phyloP scores from a whole-genome alignment of 306 rosid genomes.

The Albizia julibrissin region DNA sequence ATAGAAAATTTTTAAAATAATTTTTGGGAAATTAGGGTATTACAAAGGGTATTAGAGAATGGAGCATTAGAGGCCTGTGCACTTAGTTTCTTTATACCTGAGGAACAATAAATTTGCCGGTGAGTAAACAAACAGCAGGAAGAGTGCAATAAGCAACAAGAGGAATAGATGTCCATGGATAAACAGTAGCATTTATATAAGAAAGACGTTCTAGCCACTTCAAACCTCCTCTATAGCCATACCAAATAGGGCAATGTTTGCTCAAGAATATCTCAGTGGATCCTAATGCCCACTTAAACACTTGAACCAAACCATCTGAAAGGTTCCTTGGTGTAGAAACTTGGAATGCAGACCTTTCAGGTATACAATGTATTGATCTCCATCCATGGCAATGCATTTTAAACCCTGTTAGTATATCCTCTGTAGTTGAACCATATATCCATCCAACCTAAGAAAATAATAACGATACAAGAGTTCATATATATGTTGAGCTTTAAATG shows the following conservation, averaged over 20 bases:
- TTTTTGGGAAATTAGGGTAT: too few species aligned
- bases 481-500: background rate
- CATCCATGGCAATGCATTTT: constrained; percentile 87
- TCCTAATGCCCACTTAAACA: constrained; percentile 71
- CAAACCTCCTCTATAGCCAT: constrained; percentile 76
- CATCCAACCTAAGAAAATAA: constrained; percentile 61
- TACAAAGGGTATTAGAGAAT: too few species aligned
- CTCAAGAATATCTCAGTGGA: constrained; percentile 74
- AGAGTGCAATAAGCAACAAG: constrained; percentile 67
- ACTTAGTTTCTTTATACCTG: constrained; percentile 45
- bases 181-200: constrained; percentile 63
- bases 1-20: too few species aligned
- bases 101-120: constrained; percentile 68
- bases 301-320: constrained; percentile 60
- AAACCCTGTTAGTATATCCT: constrained; percentile 72
- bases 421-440: constrained; percentile 77
- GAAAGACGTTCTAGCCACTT: constrained; percentile 67
- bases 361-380: constrained; percentile 73
- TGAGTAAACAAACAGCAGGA: constrained; percentile 75
- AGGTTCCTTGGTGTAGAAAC: constrained; percentile 51
- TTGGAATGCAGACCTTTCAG: constrained; percentile 61
- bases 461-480: background rate
- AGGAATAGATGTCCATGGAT: constrained; percentile 80
- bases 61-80: background rate
- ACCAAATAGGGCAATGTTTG: constrained; percentile 79